phyloP scores from a whole-genome alignment of 345 rosid species.

The Eucalyptus camaldulensis region DNA sequence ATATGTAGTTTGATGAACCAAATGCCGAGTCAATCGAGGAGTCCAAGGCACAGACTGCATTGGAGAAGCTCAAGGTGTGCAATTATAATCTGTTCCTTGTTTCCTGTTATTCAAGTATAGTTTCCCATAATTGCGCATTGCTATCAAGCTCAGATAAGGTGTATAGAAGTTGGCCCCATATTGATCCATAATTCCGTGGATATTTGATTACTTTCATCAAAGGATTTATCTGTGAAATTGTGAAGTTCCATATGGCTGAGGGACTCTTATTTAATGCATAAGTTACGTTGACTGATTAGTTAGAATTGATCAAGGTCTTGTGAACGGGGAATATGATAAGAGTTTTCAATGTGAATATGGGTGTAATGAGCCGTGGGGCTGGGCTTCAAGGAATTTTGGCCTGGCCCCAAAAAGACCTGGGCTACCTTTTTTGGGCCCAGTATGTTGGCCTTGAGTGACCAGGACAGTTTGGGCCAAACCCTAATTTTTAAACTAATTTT shows the following conservation, averaged over 20 bases:
- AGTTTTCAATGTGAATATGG: not conserved
- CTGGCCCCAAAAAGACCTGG: not conserved
- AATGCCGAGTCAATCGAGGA: slow-evolving; percentile 24
- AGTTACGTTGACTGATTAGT: not conserved
- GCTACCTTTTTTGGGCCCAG: not conserved
- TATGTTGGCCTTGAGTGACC: not conserved
- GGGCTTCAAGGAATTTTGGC: not conserved
- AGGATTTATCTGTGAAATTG: not conserved
- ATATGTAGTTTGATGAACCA: slow-evolving; percentile 39
- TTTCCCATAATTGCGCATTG: not conserved
- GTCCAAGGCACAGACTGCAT: slow-evolving; percentile 45
- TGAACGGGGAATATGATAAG: not conserved
- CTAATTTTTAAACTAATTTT: not conserved
- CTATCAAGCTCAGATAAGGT: not conserved
- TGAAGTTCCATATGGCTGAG: not conserved
- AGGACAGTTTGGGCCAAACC: not conserved
- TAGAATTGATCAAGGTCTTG: not conserved
- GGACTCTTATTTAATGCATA: not conserved
- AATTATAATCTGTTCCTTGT: not conserved
- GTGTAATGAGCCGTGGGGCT: not conserved
- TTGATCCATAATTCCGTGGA: not conserved
- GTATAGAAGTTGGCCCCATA: not conserved
- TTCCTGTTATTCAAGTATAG: not conserved
- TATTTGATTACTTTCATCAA: not conserved
- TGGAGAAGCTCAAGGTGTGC: slow-evolving; percentile 76